Conservation (phyloP, 2,329 filamentous ascomycete species). For the Colletotrichum agaves region DNA sequence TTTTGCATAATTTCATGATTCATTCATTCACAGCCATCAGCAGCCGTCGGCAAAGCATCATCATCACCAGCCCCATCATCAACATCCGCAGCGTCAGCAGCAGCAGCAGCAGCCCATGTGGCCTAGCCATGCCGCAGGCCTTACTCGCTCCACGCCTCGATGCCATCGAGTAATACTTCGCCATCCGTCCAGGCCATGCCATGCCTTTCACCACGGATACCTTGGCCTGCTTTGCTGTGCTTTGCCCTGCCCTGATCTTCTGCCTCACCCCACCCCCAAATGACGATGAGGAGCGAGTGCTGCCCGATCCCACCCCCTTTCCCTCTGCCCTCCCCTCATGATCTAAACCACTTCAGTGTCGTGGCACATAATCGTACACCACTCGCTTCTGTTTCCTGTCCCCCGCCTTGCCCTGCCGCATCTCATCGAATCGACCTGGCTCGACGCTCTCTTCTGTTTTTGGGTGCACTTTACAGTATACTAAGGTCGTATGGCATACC, state of each 20-base stretch:
- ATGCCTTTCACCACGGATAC: neutral
- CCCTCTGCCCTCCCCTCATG: slow-evolving; percentile 11
- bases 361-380: slow-evolving; percentile 22
- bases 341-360: slow-evolving; percentile 32
- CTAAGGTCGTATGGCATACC: slow-evolving; percentile 11
- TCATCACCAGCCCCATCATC: neutral
- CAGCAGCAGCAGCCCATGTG: slow-evolving; percentile 13
- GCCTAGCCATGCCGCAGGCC: slow-evolving; percentile 14
- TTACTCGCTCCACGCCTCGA: neutral
- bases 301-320: slow-evolving; percentile 35
- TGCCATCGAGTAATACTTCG: neutral
- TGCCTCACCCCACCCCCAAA: slow-evolving; percentile 21
- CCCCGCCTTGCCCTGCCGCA: slow-evolving; percentile 35
- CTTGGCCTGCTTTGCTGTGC: slow-evolving; percentile 11
- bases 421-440: slow-evolving; percentile 37
- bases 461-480: slow-evolving; percentile 7
- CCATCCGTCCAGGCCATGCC: neutral
- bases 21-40: neutral
- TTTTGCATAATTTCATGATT: neutral
- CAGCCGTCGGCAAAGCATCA: neutral
- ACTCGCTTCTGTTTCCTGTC: slow-evolving; percentile 21
- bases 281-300: slow-evolving; percentile 32
- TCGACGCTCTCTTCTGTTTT: slow-evolving; percentile 26
- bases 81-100: slow-evolving; percentile 3
- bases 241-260: slow-evolving; percentile 29